These are phyloP conservation scores for Cutaneotrichosporon sp. DNA, from an alignment of 1,284 basidiomycete genomes.

Conservation along the genomic window DNA sequence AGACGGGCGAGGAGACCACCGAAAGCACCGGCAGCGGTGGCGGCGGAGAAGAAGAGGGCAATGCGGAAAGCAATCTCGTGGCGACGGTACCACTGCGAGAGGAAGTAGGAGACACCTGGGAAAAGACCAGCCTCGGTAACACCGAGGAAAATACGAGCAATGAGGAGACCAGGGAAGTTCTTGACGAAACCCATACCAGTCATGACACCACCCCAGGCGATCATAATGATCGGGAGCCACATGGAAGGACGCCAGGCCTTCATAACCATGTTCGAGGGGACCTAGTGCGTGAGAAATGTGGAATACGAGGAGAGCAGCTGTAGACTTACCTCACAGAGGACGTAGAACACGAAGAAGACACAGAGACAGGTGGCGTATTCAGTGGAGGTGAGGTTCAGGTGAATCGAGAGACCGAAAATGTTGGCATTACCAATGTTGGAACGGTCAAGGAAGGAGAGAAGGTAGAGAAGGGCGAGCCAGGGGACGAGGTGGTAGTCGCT, in stretches of 20 bases:
- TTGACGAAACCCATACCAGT: slow-evolving; percentile 47
- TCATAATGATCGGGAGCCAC: slow-evolving; percentile 36
- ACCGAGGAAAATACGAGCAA: slow-evolving; percentile 36
- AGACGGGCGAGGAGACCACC: slow-evolving; percentile 46
- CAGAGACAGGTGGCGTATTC: slow-evolving; percentile 34
- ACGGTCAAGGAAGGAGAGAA: slow-evolving; percentile 65
- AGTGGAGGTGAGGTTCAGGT: slow-evolving; percentile 24
- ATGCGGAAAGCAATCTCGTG: slow-evolving; percentile 41
- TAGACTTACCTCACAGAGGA: slow-evolving; percentile 32
- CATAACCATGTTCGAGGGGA: slow-evolving; percentile 60
- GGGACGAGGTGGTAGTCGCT: slow-evolving; percentile 31
- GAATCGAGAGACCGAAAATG: slow-evolving; percentile 30
- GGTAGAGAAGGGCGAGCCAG: slow-evolving; percentile 57
- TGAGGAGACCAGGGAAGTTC: slow-evolving; percentile 42
- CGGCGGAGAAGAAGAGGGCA: slow-evolving; percentile 45
- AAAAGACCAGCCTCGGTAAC: slow-evolving; percentile 42
- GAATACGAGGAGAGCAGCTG: no score
- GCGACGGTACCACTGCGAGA: slow-evolving; percentile 41
- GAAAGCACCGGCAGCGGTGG: slow-evolving; percentile 47
- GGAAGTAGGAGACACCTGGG: slow-evolving; percentile 40
- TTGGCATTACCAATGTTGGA: slow-evolving; percentile 61
- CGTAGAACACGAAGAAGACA: slow-evolving; percentile 45
- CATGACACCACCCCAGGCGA: slow-evolving; percentile 49
- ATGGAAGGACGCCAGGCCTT: slow-evolving; percentile 34
- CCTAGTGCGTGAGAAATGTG: no score